Base-by-base conservation (phyloP, 192 early-diverging fungal species). In the Backusella sp. region DNA sequence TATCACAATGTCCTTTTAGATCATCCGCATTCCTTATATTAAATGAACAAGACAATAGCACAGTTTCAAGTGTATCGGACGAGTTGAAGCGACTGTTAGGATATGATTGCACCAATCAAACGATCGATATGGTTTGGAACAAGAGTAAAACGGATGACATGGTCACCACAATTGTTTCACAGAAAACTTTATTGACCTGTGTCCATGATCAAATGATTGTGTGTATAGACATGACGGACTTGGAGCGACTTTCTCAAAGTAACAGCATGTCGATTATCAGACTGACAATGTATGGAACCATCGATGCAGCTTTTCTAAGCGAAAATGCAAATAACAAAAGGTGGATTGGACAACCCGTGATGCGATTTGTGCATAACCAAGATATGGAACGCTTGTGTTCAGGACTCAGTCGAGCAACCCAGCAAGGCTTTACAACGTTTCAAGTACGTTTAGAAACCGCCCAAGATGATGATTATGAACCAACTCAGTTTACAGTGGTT, bases 241-340 rank as follows among this genome's bases (percentile, higher is more conserved):
- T 74, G 21, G 32, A 74, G 9, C 65, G 68, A 35, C 62, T 69
- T 19, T 36, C 9, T 52, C 41, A 32, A 11, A 36, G 52, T 12
- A 12, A 62, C 21, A 17, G 8, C 53, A 73, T 67, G 12, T 26
- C 67, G 3, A 77, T 76, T 66, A 68, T 72, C 42, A 72, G 79
- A n/a, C 23, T 80, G 17, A 76, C 68, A 8, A 46, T 62, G 15
- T 80, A 80, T 77, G 79, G 79, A 56, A 70, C 75, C 19, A 80
- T 80, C 17, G 74, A 80, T 23, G 69, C 79, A 46, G 53, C 62
- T 19, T 73, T 78, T 49, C 9, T 52, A 65, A 73, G n/a, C 62
- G 62, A 44, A 17, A 11, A 41, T 49, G 19, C 15, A 11, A 59
- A 14, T 67, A 32, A 71, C 12, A 62, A 62, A 62, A 62, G 9